Percentiles rank a stretch among this genome's conserved stretches.
Conservation (phyloP, 2,329 filamentous ascomycete genomes). For the Fusarium austroafricanum region DNA sequence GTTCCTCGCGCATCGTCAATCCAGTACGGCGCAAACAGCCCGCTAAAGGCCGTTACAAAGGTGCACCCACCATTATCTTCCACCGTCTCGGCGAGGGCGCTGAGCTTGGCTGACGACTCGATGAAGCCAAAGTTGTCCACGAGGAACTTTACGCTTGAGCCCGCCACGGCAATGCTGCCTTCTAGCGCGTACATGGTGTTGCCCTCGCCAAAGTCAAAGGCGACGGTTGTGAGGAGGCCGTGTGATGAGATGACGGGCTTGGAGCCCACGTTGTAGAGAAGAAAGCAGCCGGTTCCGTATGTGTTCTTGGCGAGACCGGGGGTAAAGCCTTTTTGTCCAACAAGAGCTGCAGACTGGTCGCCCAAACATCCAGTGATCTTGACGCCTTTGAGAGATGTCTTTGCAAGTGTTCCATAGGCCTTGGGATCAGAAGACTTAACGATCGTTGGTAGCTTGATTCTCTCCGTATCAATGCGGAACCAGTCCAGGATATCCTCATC, state of each 20-base stretch:
- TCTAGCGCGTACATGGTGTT: constrained; percentile 81
- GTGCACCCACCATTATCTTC: constrained; percentile 80
- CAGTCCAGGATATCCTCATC: constrained; percentile 79
- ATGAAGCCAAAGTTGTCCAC: constrained; percentile 69
- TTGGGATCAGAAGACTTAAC: constrained; percentile 77
- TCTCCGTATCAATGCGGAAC: constrained; percentile 76
- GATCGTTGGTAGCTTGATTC: constrained; percentile 80
- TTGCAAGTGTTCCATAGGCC: constrained; percentile 73
- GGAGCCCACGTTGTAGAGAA: constrained; percentile 84
- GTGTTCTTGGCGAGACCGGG: constrained; percentile 86
- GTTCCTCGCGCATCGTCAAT: constrained; percentile 85
- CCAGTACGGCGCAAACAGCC: constrained; percentile 86
- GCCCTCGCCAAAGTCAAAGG: constrained; percentile 76
- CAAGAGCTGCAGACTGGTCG: constrained; percentile 83
- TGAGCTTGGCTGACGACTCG: constrained; percentile 59
- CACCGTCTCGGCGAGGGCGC: constrained; percentile 60
- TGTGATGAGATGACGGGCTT: constrained; percentile 83
- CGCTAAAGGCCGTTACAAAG: constrained; percentile 84
- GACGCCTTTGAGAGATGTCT: constrained; percentile 72
- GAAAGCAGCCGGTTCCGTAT: constrained; percentile 86
- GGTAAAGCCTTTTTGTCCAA: constrained; percentile 82
- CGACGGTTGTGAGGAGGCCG: constrained; percentile 81
- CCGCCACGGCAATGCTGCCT: constrained; percentile 81
- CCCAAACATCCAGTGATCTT: constrained; percentile 82
- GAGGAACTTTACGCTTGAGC: constrained; percentile 78